Base-by-base conservation (phyloP, 345 rosid genomes). In the Moricandia arvensis region DNA sequence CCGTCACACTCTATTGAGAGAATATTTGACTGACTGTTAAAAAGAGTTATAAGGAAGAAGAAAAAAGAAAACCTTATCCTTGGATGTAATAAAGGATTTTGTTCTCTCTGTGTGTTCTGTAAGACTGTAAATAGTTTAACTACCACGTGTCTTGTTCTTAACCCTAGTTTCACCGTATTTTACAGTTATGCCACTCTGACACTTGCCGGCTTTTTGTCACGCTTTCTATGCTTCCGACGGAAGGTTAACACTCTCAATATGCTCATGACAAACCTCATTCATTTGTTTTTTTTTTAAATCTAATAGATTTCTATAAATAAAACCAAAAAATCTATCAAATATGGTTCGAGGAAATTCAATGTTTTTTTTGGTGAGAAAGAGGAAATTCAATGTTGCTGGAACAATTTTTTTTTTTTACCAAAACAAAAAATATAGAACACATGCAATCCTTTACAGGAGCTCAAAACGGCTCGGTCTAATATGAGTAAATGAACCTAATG, bases 181-280 rank as follows among this genome's bases (percentile, higher is more conserved):
- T 29, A 78, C 81, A 11, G 13, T 17, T 26, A 3, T 66, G 47
- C 73, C 81, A 66, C 73, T 65, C 77, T 59, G 72, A 77, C 76
- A 58, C 10, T 47, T 67, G 68, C 35, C 73, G 76, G 72, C 80
- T 45, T 71, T 76, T 70, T 21, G 71, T 64, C 80, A 71, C 75
- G 80, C 71, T 64, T 57, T 76, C 66, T 63, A 70, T 76, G 75
- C 80, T 76, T 76, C 80, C 27, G 59, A 0, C 80, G 58, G 37
- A 35, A 35, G 41, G 41, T 35, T 35, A 2, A 2, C 41, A 6
- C 37, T 35, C 41, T 75, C 38, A 15, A 24, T 62, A 53, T 21
- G 7, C 49, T 63, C 75, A 17, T 45, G 64, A 15, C 8, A 4
- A 1, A 60, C 26, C 61, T 59, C 60, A 0, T 33, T 18, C 16